Evolutionary conservation across 257 asterid species (phyloP), one percentile per base, ranked within the genome.

Genomic region (Mentha longifolia): DNA sequence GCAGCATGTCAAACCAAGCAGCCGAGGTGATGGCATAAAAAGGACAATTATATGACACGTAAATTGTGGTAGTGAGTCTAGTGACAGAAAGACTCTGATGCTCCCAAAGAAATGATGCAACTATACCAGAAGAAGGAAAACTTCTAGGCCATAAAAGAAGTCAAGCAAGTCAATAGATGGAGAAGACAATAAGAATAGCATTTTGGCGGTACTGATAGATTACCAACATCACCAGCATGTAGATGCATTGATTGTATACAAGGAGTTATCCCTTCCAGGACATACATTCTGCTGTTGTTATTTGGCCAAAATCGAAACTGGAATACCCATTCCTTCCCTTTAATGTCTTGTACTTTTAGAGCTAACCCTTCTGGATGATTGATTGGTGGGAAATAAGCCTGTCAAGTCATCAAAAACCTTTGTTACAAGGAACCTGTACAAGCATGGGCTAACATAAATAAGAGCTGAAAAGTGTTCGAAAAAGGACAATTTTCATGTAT

Each of bases 161-260:
- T 61, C 62, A 70, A 65, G 66, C 55, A 70, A 69, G 66, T 20
- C 10, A 61, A 72, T 20, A 28, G 16, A 11, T 28, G 35, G 4
- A 33, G 22, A 3, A 28, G 30, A 74, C 52, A 71, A 65, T 20
- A 64, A 67, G 65, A 71, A 65, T 61, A 61, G 35, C 70, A 63
- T 67, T 35, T 71, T 46, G 22, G 47, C 22, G 70, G 61, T 57
- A 62, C 71, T 67, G 71, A 81, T 68, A 42, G 49, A 77, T 87
- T 88, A 94, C 99, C 99, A 81, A 88, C 85, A 81, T 94, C 99
- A 73, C 99, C 97, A 72, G 99, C 99, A 80, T 85, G 97, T 82
- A 94, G 84, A 79, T 85, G 89, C 97, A 94, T 86, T 20, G 96
- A 83, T 66, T 91, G 97, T 78, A 94, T 89, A 75, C 99, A 94